Evolutionary conservation across 805 yeast genomes (phyloP).

Genomic region (Candida piceae): DNA sequence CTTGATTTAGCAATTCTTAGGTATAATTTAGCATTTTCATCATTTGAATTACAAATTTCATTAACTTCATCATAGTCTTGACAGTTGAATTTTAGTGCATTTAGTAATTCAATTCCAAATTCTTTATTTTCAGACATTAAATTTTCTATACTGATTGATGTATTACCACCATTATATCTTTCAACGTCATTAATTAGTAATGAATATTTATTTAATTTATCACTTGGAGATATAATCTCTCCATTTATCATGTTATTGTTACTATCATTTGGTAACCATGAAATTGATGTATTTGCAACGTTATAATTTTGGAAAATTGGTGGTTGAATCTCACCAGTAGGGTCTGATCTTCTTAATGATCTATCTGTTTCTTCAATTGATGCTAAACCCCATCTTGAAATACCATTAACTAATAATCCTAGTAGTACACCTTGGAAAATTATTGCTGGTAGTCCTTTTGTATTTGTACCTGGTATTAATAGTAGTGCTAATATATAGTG

Average conservation of each 20-base stretch:
- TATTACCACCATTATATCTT: constrained; percentile 52
- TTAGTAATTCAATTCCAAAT: constrained; percentile 27
- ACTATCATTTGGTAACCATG: constrained; percentile 29
- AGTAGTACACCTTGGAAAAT: constrained; percentile 78
- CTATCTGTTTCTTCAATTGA: constrained; percentile 75
- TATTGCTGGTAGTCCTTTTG: constrained; percentile 64
- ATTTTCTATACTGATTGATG: constrained; percentile 37
- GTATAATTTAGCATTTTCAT: constrained; percentile 37
- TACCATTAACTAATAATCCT: constrained; percentile 80
- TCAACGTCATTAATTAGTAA: constrained; percentile 77
- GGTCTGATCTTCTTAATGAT: constrained; percentile 68
- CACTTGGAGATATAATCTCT: constrained; percentile 21
- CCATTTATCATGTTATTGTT: constrained; percentile 19
- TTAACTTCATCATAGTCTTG: background rate
- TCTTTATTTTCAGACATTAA: constrained; percentile 29
- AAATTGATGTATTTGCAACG: constrained; percentile 27
- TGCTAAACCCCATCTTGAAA: constrained; percentile 91
- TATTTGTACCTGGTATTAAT: constrained; percentile 78
- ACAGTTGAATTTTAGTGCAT: constrained; percentile 25
- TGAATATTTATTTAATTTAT: constrained; percentile 47
- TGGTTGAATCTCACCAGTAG: constrained; percentile 49
- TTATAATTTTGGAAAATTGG: constrained; percentile 40
- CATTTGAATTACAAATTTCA: background rate
- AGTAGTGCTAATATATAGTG: constrained; percentile 76
- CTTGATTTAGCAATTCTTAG: constrained; percentile 47